Conservation (phyloP, 371 early-diverging fungal genomes). For the Haplosporangium sp. region DNA sequence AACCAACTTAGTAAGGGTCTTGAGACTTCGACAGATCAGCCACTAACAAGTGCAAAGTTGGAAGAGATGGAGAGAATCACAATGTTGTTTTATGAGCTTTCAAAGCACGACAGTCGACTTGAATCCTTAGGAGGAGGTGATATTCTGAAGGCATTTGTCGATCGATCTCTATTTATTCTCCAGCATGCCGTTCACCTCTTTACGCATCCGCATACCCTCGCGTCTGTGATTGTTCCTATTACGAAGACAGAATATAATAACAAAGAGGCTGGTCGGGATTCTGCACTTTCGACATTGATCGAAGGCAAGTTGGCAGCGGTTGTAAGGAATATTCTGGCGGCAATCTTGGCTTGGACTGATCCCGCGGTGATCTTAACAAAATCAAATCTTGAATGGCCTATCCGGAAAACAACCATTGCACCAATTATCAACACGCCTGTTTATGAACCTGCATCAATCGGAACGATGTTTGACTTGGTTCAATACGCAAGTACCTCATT, state of each 20-base stretch:
- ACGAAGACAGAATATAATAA: conserved; percentile 34
- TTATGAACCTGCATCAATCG: conserved; percentile 53
- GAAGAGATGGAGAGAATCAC: conserved; percentile 56
- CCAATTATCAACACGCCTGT: conserved; percentile 46
- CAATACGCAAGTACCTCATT: conserved; percentile 52
- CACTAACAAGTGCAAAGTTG: conserved; percentile 50
- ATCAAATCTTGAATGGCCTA: conserved; percentile 46
- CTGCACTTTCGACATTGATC: conserved; percentile 29
- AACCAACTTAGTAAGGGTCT: conserved; percentile 50
- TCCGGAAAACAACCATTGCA: conserved; percentile 40
- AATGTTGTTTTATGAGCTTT: conserved; percentile 55
- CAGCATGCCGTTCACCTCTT: conserved; percentile 49
- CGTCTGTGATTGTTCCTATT: conserved; percentile 38
- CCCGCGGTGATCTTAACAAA: conserved; percentile 48
- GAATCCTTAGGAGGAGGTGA: conserved; percentile 36
- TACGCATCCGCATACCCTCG: conserved; percentile 42
- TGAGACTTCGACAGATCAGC: conserved; percentile 47
- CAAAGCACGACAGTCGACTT: conserved; percentile 41
- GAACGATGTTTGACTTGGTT: conserved; percentile 52
- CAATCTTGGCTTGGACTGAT: conserved; percentile 51
- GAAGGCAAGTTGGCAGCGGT: conserved; percentile 52
- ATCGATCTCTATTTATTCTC: conserved; percentile 43
- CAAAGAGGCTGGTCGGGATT: conserved; percentile 31
- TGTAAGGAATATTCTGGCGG: conserved; percentile 47
- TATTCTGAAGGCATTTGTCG: conserved; percentile 45